These are phyloP conservation scores for Rosa hybrid DNA, from an alignment of 331 rosid species.

Conservation along the genomic window DNA sequence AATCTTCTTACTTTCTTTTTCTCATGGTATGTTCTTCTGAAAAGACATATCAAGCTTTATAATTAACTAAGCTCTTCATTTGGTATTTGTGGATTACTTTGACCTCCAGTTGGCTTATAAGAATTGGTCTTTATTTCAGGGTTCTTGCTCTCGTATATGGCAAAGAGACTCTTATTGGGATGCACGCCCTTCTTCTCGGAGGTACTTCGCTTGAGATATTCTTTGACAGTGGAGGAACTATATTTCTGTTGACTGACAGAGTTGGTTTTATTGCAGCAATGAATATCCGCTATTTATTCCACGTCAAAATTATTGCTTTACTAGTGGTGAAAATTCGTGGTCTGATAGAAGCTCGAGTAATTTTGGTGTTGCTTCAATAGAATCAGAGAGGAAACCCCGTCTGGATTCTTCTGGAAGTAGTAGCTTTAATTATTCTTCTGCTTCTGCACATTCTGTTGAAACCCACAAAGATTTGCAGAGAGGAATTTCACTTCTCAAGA, in stretches of 20 bases:
- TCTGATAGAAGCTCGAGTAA: constrained; percentile 91
- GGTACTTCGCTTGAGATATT: constrained; percentile 46
- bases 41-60: constrained; percentile 21
- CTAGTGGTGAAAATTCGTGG: constrained; percentile 89
- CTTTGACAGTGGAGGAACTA: constrained; percentile 18
- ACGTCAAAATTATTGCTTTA: constrained; percentile 84
- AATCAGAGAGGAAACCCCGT: constrained; percentile 79
- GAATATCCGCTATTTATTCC: constrained; percentile 97
- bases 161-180: constrained; percentile 92
- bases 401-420: constrained; percentile 73
- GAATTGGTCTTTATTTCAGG: constrained; percentile 46
- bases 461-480: constrained; percentile 86
- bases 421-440: constrained; percentile 77
- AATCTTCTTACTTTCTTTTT: neutral
- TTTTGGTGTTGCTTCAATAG: constrained; percentile 94
- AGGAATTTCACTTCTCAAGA: constrained; percentile 92
- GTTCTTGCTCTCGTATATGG: constrained; percentile 98
- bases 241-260: constrained; percentile 31
- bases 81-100: neutral
- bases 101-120: neutral
- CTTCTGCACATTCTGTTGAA: constrained; percentile 79
- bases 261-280: constrained; percentile 56
- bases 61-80: neutral
- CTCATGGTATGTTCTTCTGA: neutral
- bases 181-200: constrained; percentile 81